Evolutionary conservation across 495 filamentous ascomycete species (phyloP).

Genomic region (Xeromyces bisporus): DNA sequence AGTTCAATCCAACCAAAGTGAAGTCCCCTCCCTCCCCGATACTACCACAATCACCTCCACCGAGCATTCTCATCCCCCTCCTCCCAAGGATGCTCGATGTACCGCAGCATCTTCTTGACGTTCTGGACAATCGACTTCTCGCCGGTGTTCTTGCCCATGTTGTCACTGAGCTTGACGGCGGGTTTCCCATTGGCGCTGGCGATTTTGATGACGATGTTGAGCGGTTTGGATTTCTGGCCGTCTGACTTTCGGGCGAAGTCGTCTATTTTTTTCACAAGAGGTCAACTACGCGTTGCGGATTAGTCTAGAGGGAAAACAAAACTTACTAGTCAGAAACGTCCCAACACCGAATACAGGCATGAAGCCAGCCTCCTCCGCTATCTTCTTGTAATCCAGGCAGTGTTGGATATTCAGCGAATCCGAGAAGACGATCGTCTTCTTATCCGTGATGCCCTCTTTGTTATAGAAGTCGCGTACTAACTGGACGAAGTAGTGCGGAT

Average conservation of each 20-base stretch:
- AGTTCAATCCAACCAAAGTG: no score
- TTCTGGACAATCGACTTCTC: conserved; percentile 58
- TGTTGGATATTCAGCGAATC: conserved; percentile 84
- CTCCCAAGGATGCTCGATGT: conserved; percentile 68
- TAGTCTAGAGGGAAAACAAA: no score
- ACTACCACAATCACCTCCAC: conserved; percentile 51
- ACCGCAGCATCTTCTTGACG: conserved; percentile 74
- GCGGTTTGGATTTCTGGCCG: conserved; percentile 69
- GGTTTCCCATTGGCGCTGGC: conserved; percentile 65
- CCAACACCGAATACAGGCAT: conserved; percentile 79
- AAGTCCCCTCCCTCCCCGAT: no score
- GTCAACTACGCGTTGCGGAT: no score
- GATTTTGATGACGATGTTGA: conserved; percentile 97
- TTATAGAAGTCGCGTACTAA: conserved; percentile 80
- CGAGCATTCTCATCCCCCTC: conserved; percentile 68
- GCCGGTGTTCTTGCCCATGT: conserved; percentile 90
- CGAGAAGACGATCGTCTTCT: conserved; percentile 93
- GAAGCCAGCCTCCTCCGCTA: conserved; percentile 66
- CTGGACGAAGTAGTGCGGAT: conserved; percentile 67
- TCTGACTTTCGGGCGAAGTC: conserved; percentile 56
- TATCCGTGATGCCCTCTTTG: conserved; percentile 50
- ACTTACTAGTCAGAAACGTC: conserved; percentile 76
- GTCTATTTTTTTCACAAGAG: no score
- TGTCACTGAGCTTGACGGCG: conserved; percentile 92
- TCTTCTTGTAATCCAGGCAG: conserved; percentile 74